These are phyloP conservation scores for Colletotrichum limetticola DNA, from an alignment of 2,329 filamentous ascomycete species.

Conservation along the genomic window DNA sequence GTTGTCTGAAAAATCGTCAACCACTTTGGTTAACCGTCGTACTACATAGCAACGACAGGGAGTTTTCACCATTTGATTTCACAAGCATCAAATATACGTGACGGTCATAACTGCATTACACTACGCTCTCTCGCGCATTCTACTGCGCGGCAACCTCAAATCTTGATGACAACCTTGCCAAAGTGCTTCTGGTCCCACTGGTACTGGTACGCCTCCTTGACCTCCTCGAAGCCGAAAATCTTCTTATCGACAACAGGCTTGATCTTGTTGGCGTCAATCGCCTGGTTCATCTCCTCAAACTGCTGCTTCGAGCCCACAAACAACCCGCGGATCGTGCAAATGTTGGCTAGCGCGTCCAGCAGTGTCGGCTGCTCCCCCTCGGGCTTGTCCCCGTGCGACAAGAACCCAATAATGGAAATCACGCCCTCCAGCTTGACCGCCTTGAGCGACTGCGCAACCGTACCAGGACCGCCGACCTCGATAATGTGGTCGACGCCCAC, in stretches of 20 bases:
- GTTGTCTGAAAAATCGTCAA: not conserved
- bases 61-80: not conserved
- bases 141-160: not conserved
- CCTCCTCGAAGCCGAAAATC: constrained; percentile 32
- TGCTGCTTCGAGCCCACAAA: constrained; percentile 33
- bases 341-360: constrained; percentile 30
- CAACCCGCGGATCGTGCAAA: constrained; percentile 29
- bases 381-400: constrained; percentile 15
- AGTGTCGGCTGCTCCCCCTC: constrained; percentile 19
- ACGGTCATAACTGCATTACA: constrained; percentile 16
- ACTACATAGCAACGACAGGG: no score
- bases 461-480: constrained; percentile 58
- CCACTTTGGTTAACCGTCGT: not conserved
- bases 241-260: constrained; percentile 24
- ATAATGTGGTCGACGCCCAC: constrained; percentile 58
- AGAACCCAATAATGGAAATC: constrained; percentile 51
- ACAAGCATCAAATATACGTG: not conserved
- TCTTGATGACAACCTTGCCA: constrained; percentile 32
- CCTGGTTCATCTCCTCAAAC: constrained; percentile 32
- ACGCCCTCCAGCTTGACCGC: constrained; percentile 58
- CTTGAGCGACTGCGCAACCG: constrained; percentile 56
- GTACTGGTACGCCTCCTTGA: constrained; percentile 33
- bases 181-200: constrained; percentile 30
- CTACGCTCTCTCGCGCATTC: not conserved
- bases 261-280: constrained; percentile 32